Evolutionary conservation across 208 protist species (phyloP), one percentile per base, ranked within the genome.

Genomic region (Leishmania amazonensis): DNA sequence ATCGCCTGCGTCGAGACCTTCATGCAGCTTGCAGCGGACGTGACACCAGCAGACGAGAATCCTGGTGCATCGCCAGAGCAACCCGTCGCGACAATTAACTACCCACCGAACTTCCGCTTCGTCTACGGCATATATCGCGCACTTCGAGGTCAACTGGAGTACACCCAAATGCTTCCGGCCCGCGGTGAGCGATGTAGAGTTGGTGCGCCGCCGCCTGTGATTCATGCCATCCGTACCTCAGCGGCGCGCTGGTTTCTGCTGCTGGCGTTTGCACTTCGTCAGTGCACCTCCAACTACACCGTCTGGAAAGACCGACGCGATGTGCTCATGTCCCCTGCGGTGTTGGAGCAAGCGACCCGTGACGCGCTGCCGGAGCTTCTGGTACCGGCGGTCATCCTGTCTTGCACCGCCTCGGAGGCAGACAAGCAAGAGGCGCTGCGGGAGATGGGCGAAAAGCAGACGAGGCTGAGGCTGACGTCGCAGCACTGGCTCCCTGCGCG

Each of bases 261-360:
- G 58, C 83, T 94, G 6, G 87, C 87, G 0, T 95, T 94, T 81
- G 85, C 86, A 0, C 60, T 95, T 11, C 83, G 85, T 2, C 81
- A 91, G 51, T 90, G 86, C 76, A 71, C 85, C 8, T 85, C 89
- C 38, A 86, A 96, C 87, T 97, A 97, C 85, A 90, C 92, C 13
- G 85, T 86, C 17, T 97, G 94, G 92, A 90, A 90, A 79, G 92
- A 96, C 49, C 89, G 94, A 3, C 90, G 90, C 11, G 85, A 94
- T 65, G 79, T 95, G 42, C 38, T 97, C 17, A 81, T 95, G 77
- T 78, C 73, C 4, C 72, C 87, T 0, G 35, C 60, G 21, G 79
- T 88, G 45, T 79, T 93, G 42, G 72, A 65, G 65, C 64, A 72
- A 28, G 83, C 87, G 8, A 84, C 82, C n/a, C 68, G 78, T 13